Conservation (phyloP, 2,329 filamentous ascomycete species). For the Triangularia verruculosa region DNA sequence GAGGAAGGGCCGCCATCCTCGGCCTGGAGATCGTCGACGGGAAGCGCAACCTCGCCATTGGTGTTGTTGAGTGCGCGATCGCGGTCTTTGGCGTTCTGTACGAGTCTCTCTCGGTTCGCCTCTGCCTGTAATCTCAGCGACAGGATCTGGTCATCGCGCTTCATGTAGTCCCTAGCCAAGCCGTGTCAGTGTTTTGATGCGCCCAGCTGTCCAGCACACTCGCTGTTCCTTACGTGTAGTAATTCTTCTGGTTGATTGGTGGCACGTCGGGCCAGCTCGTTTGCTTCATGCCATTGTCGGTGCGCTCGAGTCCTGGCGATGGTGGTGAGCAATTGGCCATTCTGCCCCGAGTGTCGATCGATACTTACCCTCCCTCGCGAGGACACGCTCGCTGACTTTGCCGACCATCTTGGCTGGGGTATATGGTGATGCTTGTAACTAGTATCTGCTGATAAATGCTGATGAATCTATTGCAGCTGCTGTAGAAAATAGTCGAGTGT, state of each 20-base stretch:
- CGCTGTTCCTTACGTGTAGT: constrained; percentile 73
- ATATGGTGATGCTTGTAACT: constrained; percentile 21
- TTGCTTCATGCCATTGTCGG: constrained; percentile 97
- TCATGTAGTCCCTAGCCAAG: constrained; percentile 79
- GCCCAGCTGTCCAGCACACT: background rate
- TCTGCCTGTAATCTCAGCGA: constrained; percentile 86
- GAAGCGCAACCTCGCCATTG: constrained; percentile 61
- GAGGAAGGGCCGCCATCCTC: constrained; percentile 54
- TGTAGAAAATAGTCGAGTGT: background rate
- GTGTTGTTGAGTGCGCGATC: constrained; percentile 80
- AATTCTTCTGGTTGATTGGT: constrained; percentile 99
- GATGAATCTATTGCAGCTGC: background rate
- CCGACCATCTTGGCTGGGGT: constrained; percentile 50
- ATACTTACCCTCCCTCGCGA: constrained; percentile 57
- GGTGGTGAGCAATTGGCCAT: constrained; percentile 20
- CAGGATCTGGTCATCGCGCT: constrained; percentile 94
- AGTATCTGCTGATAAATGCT: background rate
- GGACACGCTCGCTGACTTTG: constrained; percentile 63
- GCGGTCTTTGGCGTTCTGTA: constrained; percentile 81
- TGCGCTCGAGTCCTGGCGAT: constrained; percentile 77
- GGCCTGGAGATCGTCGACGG: constrained; percentile 57
- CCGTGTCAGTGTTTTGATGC: constrained; percentile 24
- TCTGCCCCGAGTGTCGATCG: background rate
- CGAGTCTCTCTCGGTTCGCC: constrained; percentile 76
- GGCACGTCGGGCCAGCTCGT: constrained; percentile 89